These are phyloP conservation scores for Alternaria sp. DNA, from an alignment of 2,329 filamentous ascomycete species.

Conservation along the genomic window DNA sequence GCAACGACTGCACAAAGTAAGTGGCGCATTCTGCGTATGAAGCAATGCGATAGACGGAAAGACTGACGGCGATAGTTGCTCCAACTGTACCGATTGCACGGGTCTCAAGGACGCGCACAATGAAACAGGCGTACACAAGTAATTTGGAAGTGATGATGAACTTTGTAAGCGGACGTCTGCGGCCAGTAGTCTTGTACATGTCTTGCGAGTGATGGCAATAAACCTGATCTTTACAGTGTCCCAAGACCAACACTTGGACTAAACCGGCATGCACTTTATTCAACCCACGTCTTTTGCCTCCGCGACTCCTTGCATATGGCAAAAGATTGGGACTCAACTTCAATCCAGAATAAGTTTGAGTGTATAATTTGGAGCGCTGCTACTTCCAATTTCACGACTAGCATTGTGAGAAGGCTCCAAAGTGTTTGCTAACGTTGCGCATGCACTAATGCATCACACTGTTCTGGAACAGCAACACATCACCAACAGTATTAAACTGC, in stretches of 20 bases:
- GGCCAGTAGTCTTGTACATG: background rate
- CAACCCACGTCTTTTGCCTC: background rate
- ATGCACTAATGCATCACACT: background rate
- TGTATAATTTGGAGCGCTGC: background rate
- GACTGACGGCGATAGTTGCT: conserved; percentile 7
- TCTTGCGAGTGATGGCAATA: background rate
- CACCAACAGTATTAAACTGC: background rate
- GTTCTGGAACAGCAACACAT: background rate
- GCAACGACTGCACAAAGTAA: conserved; percentile 1
- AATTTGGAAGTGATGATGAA: background rate
- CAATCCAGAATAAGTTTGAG: background rate
- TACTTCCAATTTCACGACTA: background rate
- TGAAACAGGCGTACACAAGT: conserved; percentile 10
- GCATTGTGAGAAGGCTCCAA: background rate
- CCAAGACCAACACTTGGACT: background rate
- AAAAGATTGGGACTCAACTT: background rate
- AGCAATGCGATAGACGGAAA: background rate
- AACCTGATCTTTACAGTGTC: background rate
- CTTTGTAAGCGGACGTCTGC: background rate
- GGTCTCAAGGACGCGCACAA: conserved; percentile 10
- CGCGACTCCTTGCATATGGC: background rate
- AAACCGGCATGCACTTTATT: background rate
- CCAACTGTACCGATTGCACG: conserved; percentile 11
- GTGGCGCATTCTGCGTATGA: background rate
- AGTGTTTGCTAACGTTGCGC: background rate